Evolutionary conservation across 257 asterid species (phyloP).

Genomic region (Nicotiana paniculata): DNA sequence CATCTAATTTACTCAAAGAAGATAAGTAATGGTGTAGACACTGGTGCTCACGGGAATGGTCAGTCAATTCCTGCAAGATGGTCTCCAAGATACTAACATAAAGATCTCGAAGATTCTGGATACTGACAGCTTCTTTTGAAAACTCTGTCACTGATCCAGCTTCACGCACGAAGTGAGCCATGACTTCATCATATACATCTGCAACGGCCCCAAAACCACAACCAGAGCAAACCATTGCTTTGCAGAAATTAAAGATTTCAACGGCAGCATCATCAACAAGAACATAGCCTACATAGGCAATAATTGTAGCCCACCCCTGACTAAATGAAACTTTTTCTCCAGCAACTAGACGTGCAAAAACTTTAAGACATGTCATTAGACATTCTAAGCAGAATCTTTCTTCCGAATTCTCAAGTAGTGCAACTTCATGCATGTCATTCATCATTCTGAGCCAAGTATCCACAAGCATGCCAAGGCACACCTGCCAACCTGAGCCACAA

Average conservation of each 20-base stretch:
- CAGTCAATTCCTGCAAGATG: conserved; percentile 50
- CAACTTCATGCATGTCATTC: conserved; percentile 54
- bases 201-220: conserved; percentile 62
- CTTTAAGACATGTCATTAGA: conserved; percentile 41
- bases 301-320: conserved; percentile 72
- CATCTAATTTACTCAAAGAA: conserved; percentile 78
- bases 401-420: conserved; percentile 19
- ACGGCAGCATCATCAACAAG: conserved; percentile 32
- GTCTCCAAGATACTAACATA: conserved; percentile 57
- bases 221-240: conserved; percentile 68
- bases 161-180: conserved; percentile 35
- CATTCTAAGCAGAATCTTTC: conserved; percentile 49
- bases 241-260: conserved; percentile 53
- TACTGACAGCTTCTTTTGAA: conserved; percentile 22
- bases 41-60: conserved; percentile 37
- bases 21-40: conserved; percentile 46
- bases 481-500: conserved; percentile 48
- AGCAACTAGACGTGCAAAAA: conserved; percentile 45
- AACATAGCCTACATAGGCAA: conserved; percentile 45
- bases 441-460: conserved; percentile 69
- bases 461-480: conserved; percentile 60
- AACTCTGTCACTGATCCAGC: conserved; percentile 13
- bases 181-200: conserved; percentile 36
- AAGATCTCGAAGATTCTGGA: conserved; percentile 59
- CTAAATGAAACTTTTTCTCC: conserved; percentile 46